Evolutionary conservation across 805 yeast species (phyloP).

Genomic region (Dipodascopsis uninucleata): DNA sequence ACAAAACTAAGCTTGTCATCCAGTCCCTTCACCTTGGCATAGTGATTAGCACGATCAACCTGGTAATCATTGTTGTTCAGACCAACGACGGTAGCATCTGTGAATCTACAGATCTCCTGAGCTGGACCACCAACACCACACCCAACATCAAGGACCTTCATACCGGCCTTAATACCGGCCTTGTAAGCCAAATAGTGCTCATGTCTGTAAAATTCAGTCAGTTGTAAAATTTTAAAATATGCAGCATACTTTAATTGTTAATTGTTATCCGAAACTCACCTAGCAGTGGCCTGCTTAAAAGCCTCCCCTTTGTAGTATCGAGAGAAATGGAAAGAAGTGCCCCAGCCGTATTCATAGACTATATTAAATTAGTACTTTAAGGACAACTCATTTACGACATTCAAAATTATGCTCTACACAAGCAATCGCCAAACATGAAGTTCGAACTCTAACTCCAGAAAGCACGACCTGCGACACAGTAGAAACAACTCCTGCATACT

Average conservation of each 20-base stretch:
- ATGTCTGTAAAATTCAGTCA: constrained; percentile 54
- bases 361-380: not conserved
- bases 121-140: constrained; percentile 99
- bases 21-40: constrained; percentile 63
- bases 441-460: too few species aligned
- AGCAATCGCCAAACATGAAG: too few species aligned
- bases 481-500: too few species aligned
- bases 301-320: constrained; percentile 92
- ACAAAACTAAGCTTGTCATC: constrained; percentile 76
- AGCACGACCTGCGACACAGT: too few species aligned
- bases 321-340: constrained; percentile 95
- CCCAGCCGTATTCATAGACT: constrained; percentile 98
- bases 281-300: constrained; percentile 87
- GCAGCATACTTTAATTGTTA: too few species aligned
- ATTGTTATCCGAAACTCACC: constrained; percentile 23
- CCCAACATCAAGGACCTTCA: constrained; percentile 94
- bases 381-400: too few species aligned
- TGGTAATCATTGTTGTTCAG: constrained; percentile 96
- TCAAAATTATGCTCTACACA: too few species aligned
- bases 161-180: constrained; percentile 72
- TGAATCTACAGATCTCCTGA: constrained; percentile 88
- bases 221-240: not conserved
- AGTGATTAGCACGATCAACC: constrained; percentile 82
- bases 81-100: constrained; percentile 82
- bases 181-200: constrained; percentile 90